phyloP scores from a whole-genome alignment of 2,329 filamentous ascomycete species.

The Pezizomycotina sp. region DNA sequence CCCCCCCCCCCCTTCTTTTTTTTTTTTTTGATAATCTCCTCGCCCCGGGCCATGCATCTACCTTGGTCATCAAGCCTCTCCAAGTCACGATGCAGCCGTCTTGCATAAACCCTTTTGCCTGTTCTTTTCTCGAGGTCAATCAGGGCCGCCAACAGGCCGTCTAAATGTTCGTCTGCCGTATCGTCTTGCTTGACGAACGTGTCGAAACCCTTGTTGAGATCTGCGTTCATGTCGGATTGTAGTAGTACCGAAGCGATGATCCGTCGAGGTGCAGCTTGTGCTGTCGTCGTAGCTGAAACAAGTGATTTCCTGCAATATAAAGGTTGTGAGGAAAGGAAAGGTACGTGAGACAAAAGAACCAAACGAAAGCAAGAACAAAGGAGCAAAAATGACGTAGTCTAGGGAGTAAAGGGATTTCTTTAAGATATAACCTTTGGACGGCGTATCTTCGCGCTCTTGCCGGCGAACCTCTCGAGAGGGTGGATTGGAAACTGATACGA shows the following conservation, averaged over 20 bases:
- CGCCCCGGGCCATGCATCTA: conserved; percentile 29
- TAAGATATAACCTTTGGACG: conserved; percentile 43
- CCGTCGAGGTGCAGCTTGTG: conserved; percentile 57
- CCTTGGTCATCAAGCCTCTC: conserved; percentile 98
- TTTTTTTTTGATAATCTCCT: conserved; percentile 2
- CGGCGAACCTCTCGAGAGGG: conserved; percentile 52
- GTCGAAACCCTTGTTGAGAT: conserved; percentile 68
- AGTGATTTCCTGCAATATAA: conserved; percentile 55
- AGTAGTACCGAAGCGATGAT: conserved; percentile 74
- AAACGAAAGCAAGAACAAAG: conserved; percentile 2
- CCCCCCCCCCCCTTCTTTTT: no score
- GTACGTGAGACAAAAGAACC: background rate
- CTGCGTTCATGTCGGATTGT: conserved; percentile 54
- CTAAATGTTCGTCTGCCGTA: conserved; percentile 67
- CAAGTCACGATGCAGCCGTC: conserved; percentile 76
- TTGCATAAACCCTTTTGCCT: conserved; percentile 39
- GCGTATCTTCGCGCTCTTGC: conserved; percentile 52
- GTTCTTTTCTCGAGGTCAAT: conserved; percentile 53
- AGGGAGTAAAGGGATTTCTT: no score
- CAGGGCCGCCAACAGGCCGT: conserved; percentile 64
- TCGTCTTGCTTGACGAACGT: conserved; percentile 72
- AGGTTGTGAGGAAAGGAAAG: background rate
- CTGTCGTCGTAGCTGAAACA: conserved; percentile 85
- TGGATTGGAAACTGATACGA: conserved; percentile 58
- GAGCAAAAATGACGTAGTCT: conserved; percentile 24